Evolutionary conservation across 768 basidiomycete genomes (phyloP).

Genomic region (Multifurca ochricompacta): DNA sequence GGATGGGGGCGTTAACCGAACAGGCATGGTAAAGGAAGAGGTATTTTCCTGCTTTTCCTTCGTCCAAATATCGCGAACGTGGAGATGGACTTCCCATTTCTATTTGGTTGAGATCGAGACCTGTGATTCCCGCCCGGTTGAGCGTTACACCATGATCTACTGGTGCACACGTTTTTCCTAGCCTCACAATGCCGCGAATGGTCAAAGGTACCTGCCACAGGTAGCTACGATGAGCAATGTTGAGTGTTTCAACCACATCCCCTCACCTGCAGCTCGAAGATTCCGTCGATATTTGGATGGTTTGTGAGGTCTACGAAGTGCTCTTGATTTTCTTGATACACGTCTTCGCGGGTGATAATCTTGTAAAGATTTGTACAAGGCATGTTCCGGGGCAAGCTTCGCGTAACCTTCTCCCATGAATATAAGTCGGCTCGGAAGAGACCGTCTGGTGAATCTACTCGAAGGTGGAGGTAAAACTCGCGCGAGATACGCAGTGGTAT

Average conservation of each 20-base stretch:
- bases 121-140: slow-evolving; percentile 71
- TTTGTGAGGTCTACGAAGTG: slow-evolving; percentile 92
- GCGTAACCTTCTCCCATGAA: slow-evolving; percentile 59
- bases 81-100: slow-evolving; percentile 52
- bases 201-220: slow-evolving; percentile 64
- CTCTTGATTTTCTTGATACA: slow-evolving; percentile 77
- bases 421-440: slow-evolving; percentile 68
- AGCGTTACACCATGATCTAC: slow-evolving; percentile 63
- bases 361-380: slow-evolving; percentile 77
- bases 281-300: slow-evolving; percentile 90
- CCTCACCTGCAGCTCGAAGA: slow-evolving; percentile 83
- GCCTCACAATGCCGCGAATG: slow-evolving; percentile 68
- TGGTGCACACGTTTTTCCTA: slow-evolving; percentile 77
- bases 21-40: slow-evolving; percentile 85
- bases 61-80: slow-evolving; percentile 64
- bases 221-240: background rate
- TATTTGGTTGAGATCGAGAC: slow-evolving; percentile 79
- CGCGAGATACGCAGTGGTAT: slow-evolving; percentile 81
- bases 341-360: slow-evolving; percentile 72
- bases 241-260: background rate
- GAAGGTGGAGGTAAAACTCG: slow-evolving; percentile 89
- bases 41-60: slow-evolving; percentile 63
- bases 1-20: slow-evolving; percentile 63
- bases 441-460: slow-evolving; percentile 54
- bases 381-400: slow-evolving; percentile 72